Evolutionary conservation across 2,329 filamentous ascomycete species (phyloP).

Genomic region (Monosporascus cannonballus): DNA sequence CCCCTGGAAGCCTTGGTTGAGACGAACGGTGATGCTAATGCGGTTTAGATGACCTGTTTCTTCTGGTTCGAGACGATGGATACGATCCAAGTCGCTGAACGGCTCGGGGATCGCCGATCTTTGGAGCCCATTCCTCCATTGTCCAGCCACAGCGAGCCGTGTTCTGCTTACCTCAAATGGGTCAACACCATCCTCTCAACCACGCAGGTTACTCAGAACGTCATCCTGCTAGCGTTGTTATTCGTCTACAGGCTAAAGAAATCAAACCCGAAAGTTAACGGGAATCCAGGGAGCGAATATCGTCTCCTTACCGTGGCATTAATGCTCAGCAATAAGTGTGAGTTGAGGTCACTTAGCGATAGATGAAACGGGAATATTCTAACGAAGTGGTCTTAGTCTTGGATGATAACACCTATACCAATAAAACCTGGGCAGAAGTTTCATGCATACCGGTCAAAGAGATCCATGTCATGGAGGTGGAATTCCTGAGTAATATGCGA

Average conservation of each 20-base stretch:
- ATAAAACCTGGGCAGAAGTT: conserved; percentile 99
- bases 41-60: conserved; percentile 75
- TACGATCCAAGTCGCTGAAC: conserved; percentile 70
- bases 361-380: conserved; percentile 1
- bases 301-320: conserved; percentile 86
- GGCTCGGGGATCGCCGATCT: conserved; percentile 36
- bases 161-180: conserved; percentile 85
- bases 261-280: conserved; percentile 81
- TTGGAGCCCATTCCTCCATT: conserved; percentile 42
- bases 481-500: conserved; percentile 97
- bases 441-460: conserved; percentile 90
- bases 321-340: conserved; percentile 97
- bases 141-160: conserved; percentile 66
- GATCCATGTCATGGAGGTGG: conserved; percentile 99
- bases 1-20: neutral
- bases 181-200: conserved; percentile 84
- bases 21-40: conserved; percentile 9
- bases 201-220: conserved; percentile 93
- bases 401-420: conserved; percentile 98
- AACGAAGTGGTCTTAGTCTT: conserved; percentile 50
- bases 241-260: conserved; percentile 93
- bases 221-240: conserved; percentile 80
- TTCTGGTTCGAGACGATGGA: conserved; percentile 95
- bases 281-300: conserved; percentile 90
- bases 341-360: conserved; percentile 22